These are phyloP conservation scores for Kwoniella sp. DNA, from an alignment of 768 basidiomycete species.

Conservation along the genomic window DNA sequence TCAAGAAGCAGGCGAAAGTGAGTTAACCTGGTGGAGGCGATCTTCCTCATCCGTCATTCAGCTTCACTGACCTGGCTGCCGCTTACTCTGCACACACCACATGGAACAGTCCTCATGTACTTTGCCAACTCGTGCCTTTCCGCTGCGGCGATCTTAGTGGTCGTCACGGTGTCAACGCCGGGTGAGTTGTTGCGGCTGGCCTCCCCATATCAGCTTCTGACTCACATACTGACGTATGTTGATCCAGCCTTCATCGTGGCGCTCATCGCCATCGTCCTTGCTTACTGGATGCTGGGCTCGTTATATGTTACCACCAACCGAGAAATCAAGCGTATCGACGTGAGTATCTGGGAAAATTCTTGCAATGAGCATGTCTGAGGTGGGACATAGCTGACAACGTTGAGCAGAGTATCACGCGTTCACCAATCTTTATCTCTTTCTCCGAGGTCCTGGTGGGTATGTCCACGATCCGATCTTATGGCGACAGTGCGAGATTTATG, in stretches of 20 bases:
- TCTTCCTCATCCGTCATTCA: too few relatives aligned
- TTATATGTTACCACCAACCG: constrained; percentile 57
- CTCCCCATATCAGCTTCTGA: background rate
- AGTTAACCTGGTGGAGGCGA: constrained; percentile 12
- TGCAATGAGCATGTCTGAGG: background rate
- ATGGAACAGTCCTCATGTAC: constrained; percentile 46
- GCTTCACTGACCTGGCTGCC: too few relatives aligned
- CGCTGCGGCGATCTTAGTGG: constrained; percentile 52
- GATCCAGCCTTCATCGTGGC: constrained; percentile 55
- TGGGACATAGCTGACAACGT: background rate
- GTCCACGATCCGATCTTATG: constrained; percentile 58
- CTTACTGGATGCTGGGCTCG: constrained; percentile 55
- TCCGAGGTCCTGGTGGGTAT: constrained; percentile 57
- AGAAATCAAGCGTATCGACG: constrained; percentile 59
- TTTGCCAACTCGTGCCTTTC: constrained; percentile 46
- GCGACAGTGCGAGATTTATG: constrained; percentile 58
- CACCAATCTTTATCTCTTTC: constrained; percentile 57
- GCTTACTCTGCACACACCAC: constrained; percentile 13
- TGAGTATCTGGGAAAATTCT: constrained; percentile 32
- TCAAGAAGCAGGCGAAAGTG: constrained; percentile 54
- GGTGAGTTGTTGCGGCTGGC: constrained; percentile 23
- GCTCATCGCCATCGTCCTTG: constrained; percentile 47
- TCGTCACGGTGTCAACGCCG: constrained; percentile 55
- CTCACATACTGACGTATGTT: background rate
- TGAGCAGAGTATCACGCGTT: constrained; percentile 50